A percentile compares a stretch with the other conserved stretches of the same genome.
phyloP scores from a whole-genome alignment of 2,329 filamentous ascomycete species.

The Lachnellula subtilissima region DNA sequence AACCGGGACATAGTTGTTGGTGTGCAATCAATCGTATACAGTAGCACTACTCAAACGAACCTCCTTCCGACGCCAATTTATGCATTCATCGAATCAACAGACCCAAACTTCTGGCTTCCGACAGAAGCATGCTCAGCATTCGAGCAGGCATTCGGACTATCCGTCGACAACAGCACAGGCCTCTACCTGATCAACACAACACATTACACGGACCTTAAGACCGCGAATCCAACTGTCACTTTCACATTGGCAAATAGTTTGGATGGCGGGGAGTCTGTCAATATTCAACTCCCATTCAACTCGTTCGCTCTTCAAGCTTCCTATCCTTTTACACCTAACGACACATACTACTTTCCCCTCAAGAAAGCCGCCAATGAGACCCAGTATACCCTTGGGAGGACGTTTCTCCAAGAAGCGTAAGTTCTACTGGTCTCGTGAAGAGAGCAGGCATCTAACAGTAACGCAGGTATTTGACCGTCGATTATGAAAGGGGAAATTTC shows the following conservation, averaged over 20 bases:
- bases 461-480: constrained; percentile 23
- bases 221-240: constrained; percentile 26
- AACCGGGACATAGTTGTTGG: constrained; percentile 37
- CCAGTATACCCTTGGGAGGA: constrained; percentile 35
- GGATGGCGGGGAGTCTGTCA: constrained; percentile 24
- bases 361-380: constrained; percentile 30
- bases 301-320: constrained; percentile 22
- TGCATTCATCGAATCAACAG: constrained; percentile 52
- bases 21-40: constrained; percentile 38
- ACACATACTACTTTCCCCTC: constrained; percentile 42
- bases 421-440: background rate
- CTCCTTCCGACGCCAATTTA: constrained; percentile 33
- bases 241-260: constrained; percentile 22
- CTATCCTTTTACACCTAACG: constrained; percentile 32
- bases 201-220: constrained; percentile 21
- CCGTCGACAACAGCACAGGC: constrained; percentile 56
- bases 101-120: constrained; percentile 60
- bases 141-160: constrained; percentile 57
- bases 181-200: constrained; percentile 58
- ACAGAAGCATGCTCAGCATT: constrained; percentile 56
- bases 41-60: constrained; percentile 26
- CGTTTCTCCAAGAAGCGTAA: constrained; percentile 37
- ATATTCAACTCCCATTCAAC: constrained; percentile 25
- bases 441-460: background rate
- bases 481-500: constrained; percentile 28